Evolutionary conservation across 2,329 filamentous ascomycete species (phyloP).

Genomic region (Cladosporium cucumerinum): DNA sequence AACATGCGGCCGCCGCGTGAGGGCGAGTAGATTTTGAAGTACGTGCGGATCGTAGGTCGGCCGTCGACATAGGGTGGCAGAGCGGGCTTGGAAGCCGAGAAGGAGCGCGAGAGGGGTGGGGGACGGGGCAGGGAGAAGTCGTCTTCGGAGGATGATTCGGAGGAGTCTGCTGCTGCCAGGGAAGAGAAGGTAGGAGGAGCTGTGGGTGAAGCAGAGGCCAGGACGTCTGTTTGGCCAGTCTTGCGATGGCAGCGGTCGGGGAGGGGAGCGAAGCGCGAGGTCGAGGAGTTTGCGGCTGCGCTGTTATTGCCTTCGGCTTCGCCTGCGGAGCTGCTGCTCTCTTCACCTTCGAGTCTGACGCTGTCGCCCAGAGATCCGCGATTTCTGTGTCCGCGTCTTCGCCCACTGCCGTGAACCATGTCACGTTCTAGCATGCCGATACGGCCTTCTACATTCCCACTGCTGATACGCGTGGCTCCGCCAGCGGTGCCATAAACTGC

Average conservation of each 20-base stretch:
- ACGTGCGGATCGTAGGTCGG: conserved; percentile 57
- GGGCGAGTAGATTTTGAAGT: conserved; percentile 61
- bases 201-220: conserved; percentile 13
- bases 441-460: conserved; percentile 49
- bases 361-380: not conserved
- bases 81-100: conserved; percentile 29
- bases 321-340: conserved; percentile 46
- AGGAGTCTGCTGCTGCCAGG: conserved; percentile 14
- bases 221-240: conserved; percentile 27
- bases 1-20: conserved; percentile 57
- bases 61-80: conserved; percentile 54
- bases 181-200: conserved; percentile 11
- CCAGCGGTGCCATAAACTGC: conserved; percentile 34
- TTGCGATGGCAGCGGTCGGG: conserved; percentile 24
- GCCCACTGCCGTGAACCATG: conserved; percentile 33
- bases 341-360: conserved; percentile 28
- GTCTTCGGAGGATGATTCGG: conserved; percentile 30
- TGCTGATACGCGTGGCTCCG: conserved; percentile 19
- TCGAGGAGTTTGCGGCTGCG: conserved; percentile 8
- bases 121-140: conserved; percentile 22
- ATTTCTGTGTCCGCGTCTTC: conserved; percentile 24
- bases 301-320: conserved; percentile 39
- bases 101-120: not conserved
- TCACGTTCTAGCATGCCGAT: conserved; percentile 54
- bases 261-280: conserved; percentile 1